These are phyloP conservation scores for Peronospora farinosa DNA, from an alignment of 352 stramenopile genomes.

Conservation along the genomic window DNA sequence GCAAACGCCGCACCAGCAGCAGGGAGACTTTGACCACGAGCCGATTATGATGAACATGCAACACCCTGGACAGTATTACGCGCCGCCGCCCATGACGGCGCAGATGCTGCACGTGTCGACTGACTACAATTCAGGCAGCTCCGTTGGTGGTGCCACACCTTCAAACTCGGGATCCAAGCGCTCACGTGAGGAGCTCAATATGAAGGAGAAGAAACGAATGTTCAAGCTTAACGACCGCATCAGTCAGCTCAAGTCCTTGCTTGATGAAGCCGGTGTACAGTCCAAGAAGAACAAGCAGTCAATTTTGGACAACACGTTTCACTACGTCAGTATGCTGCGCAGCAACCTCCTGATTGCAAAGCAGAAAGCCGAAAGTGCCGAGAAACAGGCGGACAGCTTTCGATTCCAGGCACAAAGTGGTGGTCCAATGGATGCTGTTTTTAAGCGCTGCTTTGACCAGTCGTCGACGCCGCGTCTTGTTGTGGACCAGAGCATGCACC, in stretches of 20 bases:
- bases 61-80: constrained; percentile 51
- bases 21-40: constrained; percentile 59
- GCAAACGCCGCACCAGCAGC: constrained; percentile 35
- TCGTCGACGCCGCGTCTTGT: constrained; percentile 54
- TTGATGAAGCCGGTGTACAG: constrained; percentile 52
- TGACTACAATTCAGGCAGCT: constrained; percentile 46
- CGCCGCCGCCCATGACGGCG: constrained; percentile 39
- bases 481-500: constrained; percentile 42
- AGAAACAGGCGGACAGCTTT: constrained; percentile 50
- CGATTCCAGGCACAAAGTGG: constrained; percentile 33
- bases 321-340: constrained; percentile 62
- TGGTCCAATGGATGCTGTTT: constrained; percentile 32
- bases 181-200: constrained; percentile 72
- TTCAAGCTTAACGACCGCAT: constrained; percentile 85
- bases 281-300: constrained; percentile 77
- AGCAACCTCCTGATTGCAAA: constrained; percentile 55
- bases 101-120: constrained; percentile 67
- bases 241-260: constrained; percentile 56
- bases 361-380: constrained; percentile 50
- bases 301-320: constrained; percentile 56
- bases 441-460: constrained; percentile 64
- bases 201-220: constrained; percentile 86
- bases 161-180: constrained; percentile 41
- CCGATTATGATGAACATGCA: constrained; percentile 68
- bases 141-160: constrained; percentile 26